Evolutionary conservation across 768 basidiomycete species (phyloP).

Genomic region (Termitomyces sp.): DNA sequence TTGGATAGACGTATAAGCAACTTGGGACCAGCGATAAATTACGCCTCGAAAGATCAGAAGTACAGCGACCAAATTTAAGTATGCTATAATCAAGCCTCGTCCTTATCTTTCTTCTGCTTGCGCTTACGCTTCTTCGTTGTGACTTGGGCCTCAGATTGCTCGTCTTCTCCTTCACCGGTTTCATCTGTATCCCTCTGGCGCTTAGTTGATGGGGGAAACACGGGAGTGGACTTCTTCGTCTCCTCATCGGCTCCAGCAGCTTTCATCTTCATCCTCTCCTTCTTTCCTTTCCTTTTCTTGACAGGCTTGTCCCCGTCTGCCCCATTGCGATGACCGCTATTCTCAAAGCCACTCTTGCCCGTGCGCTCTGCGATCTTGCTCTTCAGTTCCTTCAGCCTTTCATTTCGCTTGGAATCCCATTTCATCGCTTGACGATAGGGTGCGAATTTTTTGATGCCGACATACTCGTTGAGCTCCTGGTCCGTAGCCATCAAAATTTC

Average conservation of each 20-base stretch:
- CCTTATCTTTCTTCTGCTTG: constrained; percentile 17
- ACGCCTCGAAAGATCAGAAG: not conserved
- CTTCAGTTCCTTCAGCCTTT: constrained; percentile 71
- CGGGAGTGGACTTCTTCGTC: constrained; percentile 4
- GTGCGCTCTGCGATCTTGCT: constrained; percentile 45
- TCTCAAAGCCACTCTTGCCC: constrained; percentile 13
- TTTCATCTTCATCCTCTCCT: constrained; percentile 55
- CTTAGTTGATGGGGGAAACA: constrained; percentile 4
- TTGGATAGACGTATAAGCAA: not conserved
- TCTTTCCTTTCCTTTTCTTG: constrained; percentile 69
- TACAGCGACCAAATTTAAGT: not conserved
- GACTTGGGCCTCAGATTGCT: constrained; percentile 7
- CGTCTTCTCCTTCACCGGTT: constrained; percentile 43
- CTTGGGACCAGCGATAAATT: constrained; percentile 8
- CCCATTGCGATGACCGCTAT: constrained; percentile 14
- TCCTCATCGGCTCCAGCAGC: constrained; percentile 18
- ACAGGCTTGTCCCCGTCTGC: constrained; percentile 19
- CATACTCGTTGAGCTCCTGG: constrained; percentile 86
- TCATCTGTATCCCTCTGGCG: constrained; percentile 14
- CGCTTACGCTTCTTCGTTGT: constrained; percentile 27
- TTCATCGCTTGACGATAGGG: constrained; percentile 68
- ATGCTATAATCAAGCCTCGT: not conserved
- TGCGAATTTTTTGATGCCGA: constrained; percentile 86
- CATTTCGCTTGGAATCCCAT: constrained; percentile 60
- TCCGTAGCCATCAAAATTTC: constrained; percentile 93